A percentile compares a stretch with the other conserved stretches of the same genome.
These are phyloP conservation scores for Heliosperma pusillum DNA, from an alignment of 148 eudicot genomes.

Conservation along the genomic window DNA sequence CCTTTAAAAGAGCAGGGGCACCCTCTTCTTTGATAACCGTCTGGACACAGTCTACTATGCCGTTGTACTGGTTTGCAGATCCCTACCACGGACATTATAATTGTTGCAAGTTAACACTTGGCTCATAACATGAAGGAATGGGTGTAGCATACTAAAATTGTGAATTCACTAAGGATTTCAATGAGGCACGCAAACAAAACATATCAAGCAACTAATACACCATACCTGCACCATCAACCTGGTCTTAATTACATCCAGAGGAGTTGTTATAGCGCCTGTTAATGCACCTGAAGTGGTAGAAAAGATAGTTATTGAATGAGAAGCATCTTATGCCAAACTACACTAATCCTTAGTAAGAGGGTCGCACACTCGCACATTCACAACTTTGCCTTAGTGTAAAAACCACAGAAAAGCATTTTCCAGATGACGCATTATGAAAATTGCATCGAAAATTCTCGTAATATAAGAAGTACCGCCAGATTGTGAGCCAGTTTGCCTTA, in stretches of 20 bases:
- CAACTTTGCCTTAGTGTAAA: neutral
- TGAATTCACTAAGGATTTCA: neutral
- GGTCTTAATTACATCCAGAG: conserved; percentile 92
- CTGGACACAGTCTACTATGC: conserved; percentile 68
- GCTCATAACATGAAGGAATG: neutral
- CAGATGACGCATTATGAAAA: neutral
- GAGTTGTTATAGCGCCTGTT: conserved; percentile 93
- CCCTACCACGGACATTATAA: conserved; percentile 47
- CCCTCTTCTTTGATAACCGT: conserved; percentile 84
- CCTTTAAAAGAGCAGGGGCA: conserved; percentile 79
- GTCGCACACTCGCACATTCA: neutral
- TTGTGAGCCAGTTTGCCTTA: neutral
- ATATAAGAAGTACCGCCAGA: neutral
- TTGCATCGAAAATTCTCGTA: too few relatives aligned
- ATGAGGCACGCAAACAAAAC: neutral
- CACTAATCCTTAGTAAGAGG: neutral
- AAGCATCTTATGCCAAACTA: neutral
- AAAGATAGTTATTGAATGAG: neutral
- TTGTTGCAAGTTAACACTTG: neutral
- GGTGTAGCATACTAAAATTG: neutral
- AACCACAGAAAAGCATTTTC: neutral
- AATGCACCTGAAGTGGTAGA: conserved; percentile 56
- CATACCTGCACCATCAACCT: conserved; percentile 87
- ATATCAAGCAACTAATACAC: conserved; percentile 11
- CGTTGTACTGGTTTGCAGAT: conserved; percentile 80